Percentiles rank a stretch among this genome's conserved stretches.
Conservation (phyloP, 192 early-diverging fungal species). For the Podila verticillata region DNA sequence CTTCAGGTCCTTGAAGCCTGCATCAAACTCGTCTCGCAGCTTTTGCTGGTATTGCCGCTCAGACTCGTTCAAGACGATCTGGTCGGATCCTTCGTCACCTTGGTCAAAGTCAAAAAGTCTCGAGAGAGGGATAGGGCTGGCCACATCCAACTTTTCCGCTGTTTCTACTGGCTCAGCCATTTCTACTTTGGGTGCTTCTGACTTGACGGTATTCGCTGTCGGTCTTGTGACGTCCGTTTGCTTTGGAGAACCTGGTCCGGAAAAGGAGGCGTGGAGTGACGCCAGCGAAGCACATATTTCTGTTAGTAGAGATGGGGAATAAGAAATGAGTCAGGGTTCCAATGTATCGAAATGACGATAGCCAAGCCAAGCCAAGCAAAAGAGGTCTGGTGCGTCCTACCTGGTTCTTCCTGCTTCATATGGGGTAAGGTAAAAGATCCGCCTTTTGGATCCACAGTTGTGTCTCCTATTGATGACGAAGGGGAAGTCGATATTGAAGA, state of each 20-base stretch:
- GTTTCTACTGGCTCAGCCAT: not conserved
- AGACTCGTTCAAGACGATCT: constrained; percentile 36
- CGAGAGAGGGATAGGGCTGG: constrained; percentile 40
- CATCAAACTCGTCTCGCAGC: constrained; percentile 43
- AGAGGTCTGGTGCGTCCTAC: constrained; percentile 2
- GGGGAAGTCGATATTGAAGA: constrained; percentile 48
- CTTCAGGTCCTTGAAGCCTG: constrained; percentile 33
- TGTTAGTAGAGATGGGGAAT: not conserved
- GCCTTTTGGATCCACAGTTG: constrained; percentile 36
- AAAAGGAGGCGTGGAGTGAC: constrained; percentile 16
- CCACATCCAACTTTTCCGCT: constrained; percentile 27
- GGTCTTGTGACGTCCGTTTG: not conserved
- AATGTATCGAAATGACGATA: not conserved
- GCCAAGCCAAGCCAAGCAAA: not conserved
- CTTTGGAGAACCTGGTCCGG: constrained; percentile 15
- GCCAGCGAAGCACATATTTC: constrained; percentile 38
- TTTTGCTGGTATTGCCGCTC: constrained; percentile 37
- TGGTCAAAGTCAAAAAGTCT: constrained; percentile 49
- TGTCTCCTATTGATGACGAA: constrained; percentile 38
- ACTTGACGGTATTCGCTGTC: not conserved
- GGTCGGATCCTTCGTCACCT: constrained; percentile 33
- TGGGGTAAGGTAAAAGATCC: constrained; percentile 38
- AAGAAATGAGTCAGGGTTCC: not conserved
- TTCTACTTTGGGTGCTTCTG: constrained; percentile 26
- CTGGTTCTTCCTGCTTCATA: constrained; percentile 40